A percentile compares a stretch with the other conserved stretches of the same genome.
Conservation (phyloP, 805 yeast genomes). For the Zygosaccharomyces siamensis region DNA sequence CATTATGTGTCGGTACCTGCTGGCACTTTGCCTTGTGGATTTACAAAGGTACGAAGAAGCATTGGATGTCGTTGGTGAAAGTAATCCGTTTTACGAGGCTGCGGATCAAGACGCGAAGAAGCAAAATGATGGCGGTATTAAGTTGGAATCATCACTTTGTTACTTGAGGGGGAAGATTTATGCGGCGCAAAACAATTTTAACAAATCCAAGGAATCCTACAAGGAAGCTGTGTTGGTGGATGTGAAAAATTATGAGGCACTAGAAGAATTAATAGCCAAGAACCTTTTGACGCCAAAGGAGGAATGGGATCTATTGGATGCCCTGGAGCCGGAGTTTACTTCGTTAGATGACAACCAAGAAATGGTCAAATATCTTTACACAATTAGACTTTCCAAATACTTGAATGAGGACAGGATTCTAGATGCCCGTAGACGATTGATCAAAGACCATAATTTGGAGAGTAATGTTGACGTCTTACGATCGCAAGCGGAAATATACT, state of each 20-base stretch:
- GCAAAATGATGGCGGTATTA: slow-evolving; percentile 69
- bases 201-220: slow-evolving; percentile 78
- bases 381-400: slow-evolving; percentile 70
- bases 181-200: slow-evolving; percentile 77
- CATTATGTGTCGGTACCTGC: slow-evolving; percentile 74
- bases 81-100: slow-evolving; percentile 58
- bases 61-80: slow-evolving; percentile 74
- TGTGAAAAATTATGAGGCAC: slow-evolving; percentile 90
- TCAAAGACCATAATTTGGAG: slow-evolving; percentile 66
- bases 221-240: slow-evolving; percentile 84
- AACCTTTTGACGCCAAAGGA: slow-evolving; percentile 77
- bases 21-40: slow-evolving; percentile 68
- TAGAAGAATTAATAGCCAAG: slow-evolving; percentile 66
- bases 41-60: slow-evolving; percentile 85
- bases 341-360: slow-evolving; percentile 78
- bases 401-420: slow-evolving; percentile 51
- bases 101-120: slow-evolving; percentile 12
- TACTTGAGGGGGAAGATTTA: slow-evolving; percentile 79
- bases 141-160: slow-evolving; percentile 82
- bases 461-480: slow-evolving; percentile 65
- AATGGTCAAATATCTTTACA: slow-evolving; percentile 69
- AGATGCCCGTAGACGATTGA: slow-evolving; percentile 61
- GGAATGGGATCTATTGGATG: slow-evolving; percentile 73
- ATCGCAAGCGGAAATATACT: slow-evolving; percentile 64
- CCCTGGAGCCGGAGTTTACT: slow-evolving; percentile 56